These are phyloP conservation scores for Candida broadrunensis DNA, from an alignment of 805 yeast genomes.

Conservation along the genomic window DNA sequence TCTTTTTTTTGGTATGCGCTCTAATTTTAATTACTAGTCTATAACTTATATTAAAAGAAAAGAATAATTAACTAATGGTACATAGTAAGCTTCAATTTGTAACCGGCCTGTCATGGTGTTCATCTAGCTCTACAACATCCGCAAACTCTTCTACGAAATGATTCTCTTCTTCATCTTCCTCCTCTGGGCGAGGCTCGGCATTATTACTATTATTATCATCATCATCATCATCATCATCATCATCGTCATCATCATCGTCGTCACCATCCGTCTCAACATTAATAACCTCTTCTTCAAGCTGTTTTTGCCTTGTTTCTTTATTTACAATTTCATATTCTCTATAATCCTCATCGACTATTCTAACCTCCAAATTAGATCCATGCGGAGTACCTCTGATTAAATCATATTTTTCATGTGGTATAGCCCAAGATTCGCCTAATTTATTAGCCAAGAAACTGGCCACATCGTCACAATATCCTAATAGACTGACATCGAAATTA, in stretches of 20 bases:
- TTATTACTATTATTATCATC: constrained; percentile 3
- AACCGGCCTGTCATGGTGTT: too few species aligned
- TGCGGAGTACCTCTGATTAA: constrained; percentile 11
- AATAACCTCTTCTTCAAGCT: not conserved
- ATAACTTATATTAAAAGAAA: too few species aligned
- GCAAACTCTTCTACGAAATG: not conserved
- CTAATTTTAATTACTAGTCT: too few species aligned
- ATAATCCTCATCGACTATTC: constrained; percentile 6
- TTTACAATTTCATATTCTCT: constrained; percentile 7
- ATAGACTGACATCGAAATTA: constrained; percentile 36
- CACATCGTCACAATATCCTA: constrained; percentile 41
- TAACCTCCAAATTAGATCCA: constrained; percentile 10
- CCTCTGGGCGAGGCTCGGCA: not conserved
- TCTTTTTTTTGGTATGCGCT: constrained; percentile 1
- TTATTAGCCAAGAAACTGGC: constrained; percentile 30
- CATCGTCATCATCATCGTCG: not conserved
- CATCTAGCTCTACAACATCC: not conserved
- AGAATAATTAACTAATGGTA: too few species aligned
- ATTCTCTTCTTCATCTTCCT: not conserved
- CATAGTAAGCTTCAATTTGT: too few species aligned
- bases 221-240: constrained; percentile 7
- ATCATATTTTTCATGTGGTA: constrained; percentile 27
- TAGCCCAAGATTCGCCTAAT: constrained; percentile 30
- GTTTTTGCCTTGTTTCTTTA: not conserved
- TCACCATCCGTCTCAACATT: not conserved